Conservation (phyloP, 495 filamentous ascomycete species). For the Tricharina praecox region DNA sequence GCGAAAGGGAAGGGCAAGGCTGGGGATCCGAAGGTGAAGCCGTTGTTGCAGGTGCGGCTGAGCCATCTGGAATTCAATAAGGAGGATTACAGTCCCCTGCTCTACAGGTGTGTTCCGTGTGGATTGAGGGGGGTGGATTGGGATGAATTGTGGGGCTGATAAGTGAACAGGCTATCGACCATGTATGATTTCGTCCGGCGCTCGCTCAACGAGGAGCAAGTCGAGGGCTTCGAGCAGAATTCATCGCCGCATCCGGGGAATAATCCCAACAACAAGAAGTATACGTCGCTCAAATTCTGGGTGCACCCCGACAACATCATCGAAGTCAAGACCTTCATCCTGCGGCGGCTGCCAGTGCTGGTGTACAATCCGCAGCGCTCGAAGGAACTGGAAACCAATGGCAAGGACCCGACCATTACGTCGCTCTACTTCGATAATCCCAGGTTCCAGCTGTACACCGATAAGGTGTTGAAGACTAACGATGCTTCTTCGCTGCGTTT, state of each 20-base stretch:
- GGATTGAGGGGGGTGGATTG: neutral
- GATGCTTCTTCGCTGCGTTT: slow-evolving; percentile 71
- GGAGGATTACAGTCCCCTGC: slow-evolving; percentile 78
- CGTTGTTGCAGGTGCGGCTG: slow-evolving; percentile 75
- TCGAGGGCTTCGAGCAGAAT: neutral
- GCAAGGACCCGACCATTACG: slow-evolving; percentile 77
- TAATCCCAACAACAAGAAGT: slow-evolving; percentile 30
- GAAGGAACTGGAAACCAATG: slow-evolving; percentile 55
- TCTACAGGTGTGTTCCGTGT: slow-evolving; percentile 41
- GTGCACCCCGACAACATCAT: slow-evolving; percentile 86
- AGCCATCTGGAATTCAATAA: slow-evolving; percentile 82
- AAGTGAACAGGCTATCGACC: slow-evolving; percentile 46
- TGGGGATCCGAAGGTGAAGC: slow-evolving; percentile 58
- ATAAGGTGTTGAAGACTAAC: slow-evolving; percentile 60
- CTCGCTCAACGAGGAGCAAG: slow-evolving; percentile 44
- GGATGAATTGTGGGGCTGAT: slow-evolving; percentile 3
- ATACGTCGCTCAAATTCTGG: slow-evolving; percentile 96
- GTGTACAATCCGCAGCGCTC: slow-evolving; percentile 78
- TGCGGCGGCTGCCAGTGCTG: slow-evolving; percentile 74
- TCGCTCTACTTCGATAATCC: slow-evolving; percentile 89
- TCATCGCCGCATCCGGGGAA: slow-evolving; percentile 13
- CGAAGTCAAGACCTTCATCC: slow-evolving; percentile 86
- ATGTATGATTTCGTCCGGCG: slow-evolving; percentile 93
- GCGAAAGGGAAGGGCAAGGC: slow-evolving; percentile 29
- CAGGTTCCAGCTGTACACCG: slow-evolving; percentile 65